Evolutionary conservation across 768 basidiomycete genomes (phyloP).

Genomic region (Exidia glandulosa): DNA sequence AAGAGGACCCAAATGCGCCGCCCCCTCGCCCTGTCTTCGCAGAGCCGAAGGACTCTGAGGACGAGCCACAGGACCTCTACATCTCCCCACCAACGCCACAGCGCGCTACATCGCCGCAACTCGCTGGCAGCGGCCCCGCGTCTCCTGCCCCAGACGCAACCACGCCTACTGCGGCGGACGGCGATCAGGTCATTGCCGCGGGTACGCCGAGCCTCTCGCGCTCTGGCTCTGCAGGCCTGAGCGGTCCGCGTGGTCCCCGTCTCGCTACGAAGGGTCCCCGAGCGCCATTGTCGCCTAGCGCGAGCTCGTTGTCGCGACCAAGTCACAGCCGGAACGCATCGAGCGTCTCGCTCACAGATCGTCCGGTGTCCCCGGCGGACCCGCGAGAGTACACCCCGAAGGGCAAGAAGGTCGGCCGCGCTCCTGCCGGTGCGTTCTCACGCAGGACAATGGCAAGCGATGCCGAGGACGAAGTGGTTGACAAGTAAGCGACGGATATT

Average conservation of each 20-base stretch:
- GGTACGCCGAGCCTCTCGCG: background rate
- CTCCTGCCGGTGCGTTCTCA: slow-evolving; percentile 29
- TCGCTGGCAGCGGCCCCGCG: background rate
- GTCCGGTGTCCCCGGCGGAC: slow-evolving; percentile 27
- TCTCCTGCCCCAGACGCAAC: slow-evolving; percentile 1
- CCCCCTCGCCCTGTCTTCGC: slow-evolving; percentile 8
- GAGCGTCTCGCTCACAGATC: slow-evolving; percentile 17
- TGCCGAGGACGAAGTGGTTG: slow-evolving; percentile 64
- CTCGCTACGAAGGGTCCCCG: slow-evolving; percentile 17
- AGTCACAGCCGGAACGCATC: slow-evolving; percentile 15
- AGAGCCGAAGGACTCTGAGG: slow-evolving; percentile 10
- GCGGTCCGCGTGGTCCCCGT: slow-evolving; percentile 1
- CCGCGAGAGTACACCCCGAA: slow-evolving; percentile 15
- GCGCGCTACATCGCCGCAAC: background rate
- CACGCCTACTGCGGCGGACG: slow-evolving; percentile 1
- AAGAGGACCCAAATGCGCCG: slow-evolving; percentile 14
- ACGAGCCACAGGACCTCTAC: background rate
- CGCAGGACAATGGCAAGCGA: slow-evolving; percentile 76
- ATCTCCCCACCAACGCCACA: slow-evolving; percentile 1
- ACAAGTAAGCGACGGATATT: slow-evolving; percentile 12
- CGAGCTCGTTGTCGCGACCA: slow-evolving; percentile 9
- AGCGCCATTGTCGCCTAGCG: slow-evolving; percentile 25
- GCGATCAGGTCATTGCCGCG: background rate
- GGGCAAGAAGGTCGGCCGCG: slow-evolving; percentile 20
- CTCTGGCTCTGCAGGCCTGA: slow-evolving; percentile 6